These are phyloP conservation scores for Erodium moschatum DNA, from an alignment of 441 rosid species.

Conservation along the genomic window DNA sequence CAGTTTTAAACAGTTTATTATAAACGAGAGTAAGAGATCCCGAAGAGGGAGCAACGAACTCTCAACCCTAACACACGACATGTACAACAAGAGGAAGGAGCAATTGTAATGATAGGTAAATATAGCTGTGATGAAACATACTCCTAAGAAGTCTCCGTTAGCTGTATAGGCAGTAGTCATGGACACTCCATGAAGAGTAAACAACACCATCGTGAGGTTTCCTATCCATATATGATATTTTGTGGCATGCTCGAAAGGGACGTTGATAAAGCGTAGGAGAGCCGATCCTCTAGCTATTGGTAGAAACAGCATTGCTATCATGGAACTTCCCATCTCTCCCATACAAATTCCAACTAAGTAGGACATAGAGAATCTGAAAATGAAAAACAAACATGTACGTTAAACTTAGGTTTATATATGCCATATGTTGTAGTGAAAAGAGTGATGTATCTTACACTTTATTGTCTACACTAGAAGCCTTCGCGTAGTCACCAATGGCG, in stretches of 20 bases:
- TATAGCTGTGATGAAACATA: conserved; percentile 26
- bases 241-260: conserved; percentile 65
- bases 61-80: too few species aligned
- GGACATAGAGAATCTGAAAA: conserved; percentile 45
- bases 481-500: conserved; percentile 43
- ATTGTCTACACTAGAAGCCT: conserved; percentile 24
- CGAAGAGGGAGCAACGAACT: too few species aligned
- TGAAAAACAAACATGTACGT: background rate
- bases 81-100: too few species aligned
- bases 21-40: too few species aligned
- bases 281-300: conserved; percentile 60
- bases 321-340: conserved; percentile 64
- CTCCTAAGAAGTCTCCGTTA: conserved; percentile 44
- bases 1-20: too few species aligned
- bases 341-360: conserved; percentile 62
- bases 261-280: conserved; percentile 50
- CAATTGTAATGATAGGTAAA: too few species aligned
- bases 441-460: conserved; percentile 29
- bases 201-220: conserved; percentile 53
- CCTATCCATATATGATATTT: conserved; percentile 72
- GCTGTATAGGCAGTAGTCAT: conserved; percentile 42
- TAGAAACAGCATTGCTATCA: conserved; percentile 53
- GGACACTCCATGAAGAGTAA: conserved; percentile 51
- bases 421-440: too few species aligned
- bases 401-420: background rate